Percentiles rank a stretch among this genome's conserved stretches.
These are phyloP conservation scores for Trypanosoma scelopori DNA, from an alignment of 208 protist genomes.

Conservation along the genomic window DNA sequence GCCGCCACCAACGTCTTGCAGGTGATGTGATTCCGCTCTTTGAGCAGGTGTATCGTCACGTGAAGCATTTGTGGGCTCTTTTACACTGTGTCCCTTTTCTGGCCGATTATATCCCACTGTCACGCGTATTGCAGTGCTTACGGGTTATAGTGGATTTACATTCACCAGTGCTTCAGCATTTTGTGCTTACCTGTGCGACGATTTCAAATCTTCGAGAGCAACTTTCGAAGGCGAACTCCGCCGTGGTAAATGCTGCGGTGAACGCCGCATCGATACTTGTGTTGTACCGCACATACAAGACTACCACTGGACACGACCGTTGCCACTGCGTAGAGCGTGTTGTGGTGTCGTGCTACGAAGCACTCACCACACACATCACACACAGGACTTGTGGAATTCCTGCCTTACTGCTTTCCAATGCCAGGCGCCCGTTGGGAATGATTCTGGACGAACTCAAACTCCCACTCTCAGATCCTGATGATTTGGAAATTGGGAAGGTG, in stretches of 20 bases:
- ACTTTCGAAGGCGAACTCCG: slow-evolving; percentile 72
- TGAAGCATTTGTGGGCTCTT: slow-evolving; percentile 78
- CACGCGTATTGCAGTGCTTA: slow-evolving; percentile 52
- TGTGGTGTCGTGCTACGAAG: slow-evolving; percentile 46
- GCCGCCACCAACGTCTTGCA: slow-evolving; percentile 74
- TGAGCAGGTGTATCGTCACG: slow-evolving; percentile 68
- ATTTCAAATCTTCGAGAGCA: slow-evolving; percentile 57
- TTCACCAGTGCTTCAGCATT: slow-evolving; percentile 82
- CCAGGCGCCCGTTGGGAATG: slow-evolving; percentile 3
- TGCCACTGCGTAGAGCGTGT: slow-evolving; percentile 40
- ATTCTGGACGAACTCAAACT: slow-evolving; percentile 38
- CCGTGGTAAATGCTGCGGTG: slow-evolving; percentile 76
- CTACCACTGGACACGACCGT: not conserved
- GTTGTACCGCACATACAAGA: slow-evolving; percentile 59
- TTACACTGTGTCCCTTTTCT: slow-evolving; percentile 72
- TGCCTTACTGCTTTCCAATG: slow-evolving; percentile 30
- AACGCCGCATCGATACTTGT: slow-evolving; percentile 61
- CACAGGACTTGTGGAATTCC: slow-evolving; percentile 55
- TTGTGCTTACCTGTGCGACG: slow-evolving; percentile 68
- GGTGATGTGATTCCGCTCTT: slow-evolving; percentile 78
- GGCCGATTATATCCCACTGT: slow-evolving; percentile 63
- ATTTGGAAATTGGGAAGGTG: slow-evolving; percentile 52
- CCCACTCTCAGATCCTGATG: slow-evolving; percentile 30
- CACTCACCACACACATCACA: slow-evolving; percentile 40
- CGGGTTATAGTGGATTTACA: slow-evolving; percentile 80